Evolutionary conservation across 306 rosid genomes (phyloP).

Genomic region (Inga oerstediana): DNA sequence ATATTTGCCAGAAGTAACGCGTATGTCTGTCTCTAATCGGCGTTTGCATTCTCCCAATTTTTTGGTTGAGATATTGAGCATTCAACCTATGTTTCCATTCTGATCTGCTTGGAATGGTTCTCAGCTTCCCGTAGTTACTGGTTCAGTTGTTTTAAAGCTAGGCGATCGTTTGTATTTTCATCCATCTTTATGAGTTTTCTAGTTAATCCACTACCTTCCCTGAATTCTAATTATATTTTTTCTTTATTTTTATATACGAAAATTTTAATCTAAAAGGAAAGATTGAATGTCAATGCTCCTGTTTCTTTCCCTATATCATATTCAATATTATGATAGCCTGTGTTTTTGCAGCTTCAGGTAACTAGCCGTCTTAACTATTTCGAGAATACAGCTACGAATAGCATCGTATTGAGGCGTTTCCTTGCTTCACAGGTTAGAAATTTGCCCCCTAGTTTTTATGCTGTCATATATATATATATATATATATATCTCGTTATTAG

Average conservation of each 20-base stretch:
- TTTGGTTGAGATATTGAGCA: not conserved
- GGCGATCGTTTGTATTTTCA: not conserved
- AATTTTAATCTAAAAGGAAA: not conserved
- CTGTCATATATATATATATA: not conserved
- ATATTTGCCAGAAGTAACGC: not conserved
- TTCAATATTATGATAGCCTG: conserved; percentile 17
- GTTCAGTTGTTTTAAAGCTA: not conserved
- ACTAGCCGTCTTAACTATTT: conserved; percentile 36
- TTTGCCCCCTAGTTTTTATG: conserved; percentile 8
- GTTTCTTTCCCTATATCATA: not conserved
- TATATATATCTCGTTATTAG: not conserved
- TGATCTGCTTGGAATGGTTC: not conserved
- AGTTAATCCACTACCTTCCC: not conserved
- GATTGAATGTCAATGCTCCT: conserved; percentile 8
- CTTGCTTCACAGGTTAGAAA: conserved; percentile 64
- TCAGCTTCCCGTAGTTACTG: not conserved
- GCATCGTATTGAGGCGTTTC: conserved; percentile 50
- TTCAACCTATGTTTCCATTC: not conserved
- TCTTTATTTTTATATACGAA: not conserved
- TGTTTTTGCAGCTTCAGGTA: conserved; percentile 55
- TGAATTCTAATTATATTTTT: not conserved
- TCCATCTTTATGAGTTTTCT: not conserved
- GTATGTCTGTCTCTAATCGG: not conserved
- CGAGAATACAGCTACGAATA: conserved; percentile 45
- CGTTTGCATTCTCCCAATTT: not conserved